These are phyloP conservation scores for Clarireedia hainanense DNA, from an alignment of 2,329 filamentous ascomycete species.

Conservation along the genomic window DNA sequence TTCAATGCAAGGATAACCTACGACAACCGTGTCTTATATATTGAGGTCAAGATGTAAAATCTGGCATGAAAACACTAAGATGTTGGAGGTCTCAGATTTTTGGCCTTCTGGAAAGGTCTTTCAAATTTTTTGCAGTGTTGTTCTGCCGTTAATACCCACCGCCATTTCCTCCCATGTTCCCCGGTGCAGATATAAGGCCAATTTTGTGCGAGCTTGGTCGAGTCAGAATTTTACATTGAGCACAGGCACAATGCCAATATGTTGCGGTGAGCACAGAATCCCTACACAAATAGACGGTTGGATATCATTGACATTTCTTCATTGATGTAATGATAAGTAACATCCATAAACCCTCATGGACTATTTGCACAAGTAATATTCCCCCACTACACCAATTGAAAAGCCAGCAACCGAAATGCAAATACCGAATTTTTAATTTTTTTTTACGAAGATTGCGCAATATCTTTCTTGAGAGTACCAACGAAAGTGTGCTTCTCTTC, in stretches of 20 bases:
- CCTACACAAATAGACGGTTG: background rate
- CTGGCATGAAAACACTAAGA: too few relatives aligned
- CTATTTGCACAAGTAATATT: slow-evolving; percentile 22
- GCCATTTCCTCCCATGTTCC: too few relatives aligned
- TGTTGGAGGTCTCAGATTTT: too few relatives aligned
- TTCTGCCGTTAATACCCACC: too few relatives aligned
- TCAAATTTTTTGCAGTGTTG: too few relatives aligned
- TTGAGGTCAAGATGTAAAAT: background rate
- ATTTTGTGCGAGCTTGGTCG: too few relatives aligned
- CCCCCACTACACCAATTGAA: slow-evolving; percentile 24
- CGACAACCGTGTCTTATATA: background rate
- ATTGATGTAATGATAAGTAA: slow-evolving; percentile 22
- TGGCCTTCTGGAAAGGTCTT: too few relatives aligned
- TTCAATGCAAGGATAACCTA: background rate
- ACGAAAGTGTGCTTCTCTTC: slow-evolving; percentile 97
- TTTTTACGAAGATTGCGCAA: slow-evolving; percentile 46
- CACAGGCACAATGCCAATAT: too few relatives aligned
- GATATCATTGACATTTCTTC: slow-evolving; percentile 21
- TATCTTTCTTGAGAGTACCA: slow-evolving; percentile 97
- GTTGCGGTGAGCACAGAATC: too few relatives aligned
- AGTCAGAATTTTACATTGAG: too few relatives aligned
- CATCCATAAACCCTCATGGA: slow-evolving; percentile 18
- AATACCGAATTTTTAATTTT: slow-evolving; percentile 19
- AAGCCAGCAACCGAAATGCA: slow-evolving; percentile 29
- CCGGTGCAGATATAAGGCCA: too few relatives aligned